phyloP scores from a whole-genome alignment of 768 basidiomycete species.

The Boletus sensibilis region DNA sequence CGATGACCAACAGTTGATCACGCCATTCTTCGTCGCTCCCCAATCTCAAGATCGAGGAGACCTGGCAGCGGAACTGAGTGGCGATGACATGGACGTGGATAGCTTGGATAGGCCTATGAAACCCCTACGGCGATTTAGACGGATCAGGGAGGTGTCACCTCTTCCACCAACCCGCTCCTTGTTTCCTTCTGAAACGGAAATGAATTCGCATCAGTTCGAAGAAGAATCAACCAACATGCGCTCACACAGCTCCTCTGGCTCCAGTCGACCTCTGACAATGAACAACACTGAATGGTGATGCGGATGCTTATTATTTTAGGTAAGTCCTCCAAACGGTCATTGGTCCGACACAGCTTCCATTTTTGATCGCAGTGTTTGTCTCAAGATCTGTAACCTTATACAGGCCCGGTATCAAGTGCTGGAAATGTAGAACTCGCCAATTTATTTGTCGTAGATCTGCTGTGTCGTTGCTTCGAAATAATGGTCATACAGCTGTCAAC shows the following conservation, averaged over 20 bases:
- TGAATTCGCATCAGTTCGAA: slow-evolving; percentile 30
- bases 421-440: slow-evolving; percentile 23
- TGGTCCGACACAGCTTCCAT: slow-evolving; percentile 17
- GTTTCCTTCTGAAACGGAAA: slow-evolving; percentile 33
- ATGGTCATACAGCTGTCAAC: slow-evolving; percentile 28
- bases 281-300: slow-evolving; percentile 23
- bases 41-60: slow-evolving; percentile 25
- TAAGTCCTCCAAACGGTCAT: slow-evolving; percentile 19
- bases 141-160: slow-evolving; percentile 28
- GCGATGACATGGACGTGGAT: slow-evolving; percentile 31
- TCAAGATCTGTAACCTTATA: slow-evolving; percentile 19
- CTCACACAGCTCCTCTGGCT: slow-evolving; percentile 17
- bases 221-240: slow-evolving; percentile 19
- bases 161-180: slow-evolving; percentile 25
- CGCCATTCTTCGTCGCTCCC: slow-evolving; percentile 14
- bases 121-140: slow-evolving; percentile 35
- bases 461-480: slow-evolving; percentile 22
- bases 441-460: slow-evolving; percentile 28
- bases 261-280: slow-evolving; percentile 25
- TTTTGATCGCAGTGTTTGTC: slow-evolving; percentile 20
- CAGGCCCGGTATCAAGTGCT: slow-evolving; percentile 23
- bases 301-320: slow-evolving; percentile 22
- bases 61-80: slow-evolving; percentile 24
- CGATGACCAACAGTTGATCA: slow-evolving; percentile 20
- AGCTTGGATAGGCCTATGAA: slow-evolving; percentile 32